Percentiles rank a stretch among this genome's conserved stretches.
Conservation (phyloP, 805 yeast species). For the Candida maesae region DNA sequence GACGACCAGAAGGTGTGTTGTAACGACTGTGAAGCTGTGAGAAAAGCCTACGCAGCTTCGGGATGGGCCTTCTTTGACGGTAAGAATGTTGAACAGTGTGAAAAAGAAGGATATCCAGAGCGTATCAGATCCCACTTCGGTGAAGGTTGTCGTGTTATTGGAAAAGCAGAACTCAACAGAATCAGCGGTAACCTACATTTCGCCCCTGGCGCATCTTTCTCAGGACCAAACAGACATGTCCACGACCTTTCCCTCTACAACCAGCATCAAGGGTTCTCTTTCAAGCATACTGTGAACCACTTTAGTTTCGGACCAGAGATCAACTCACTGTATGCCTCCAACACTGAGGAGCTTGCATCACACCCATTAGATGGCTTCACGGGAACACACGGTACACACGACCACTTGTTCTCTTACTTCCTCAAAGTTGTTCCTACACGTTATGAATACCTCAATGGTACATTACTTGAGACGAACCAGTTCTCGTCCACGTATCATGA, state of each 20-base stretch:
- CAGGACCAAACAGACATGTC: slow-evolving; percentile 57
- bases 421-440: slow-evolving; percentile 89
- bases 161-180: slow-evolving; percentile 74
- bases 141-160: slow-evolving; percentile 89
- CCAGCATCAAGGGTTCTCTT: slow-evolving; percentile 55
- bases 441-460: slow-evolving; percentile 60
- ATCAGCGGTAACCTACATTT: slow-evolving; percentile 90
- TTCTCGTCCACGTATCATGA: slow-evolving; percentile 86
- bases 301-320: slow-evolving; percentile 76
- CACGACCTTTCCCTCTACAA: slow-evolving; percentile 81
- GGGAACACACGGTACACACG: slow-evolving; percentile 43
- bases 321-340: slow-evolving; percentile 24
- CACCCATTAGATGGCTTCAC: slow-evolving; percentile 64
- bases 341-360: slow-evolving; percentile 39
- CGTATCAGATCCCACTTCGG: slow-evolving; percentile 51
- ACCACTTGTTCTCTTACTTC: slow-evolving; percentile 70
- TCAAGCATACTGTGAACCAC: slow-evolving; percentile 75
- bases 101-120: slow-evolving; percentile 78
- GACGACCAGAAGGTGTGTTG: slow-evolving; percentile 59
- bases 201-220: slow-evolving; percentile 87
- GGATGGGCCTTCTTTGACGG: slow-evolving; percentile 95
- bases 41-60: slow-evolving; percentile 66
- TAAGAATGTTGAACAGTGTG: slow-evolving; percentile 83
- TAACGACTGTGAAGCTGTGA: slow-evolving; percentile 79
- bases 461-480: slow-evolving; percentile 73